A percentile compares a stretch with the other conserved stretches of the same genome.
Conservation (phyloP, 2,329 filamentous ascomycete genomes). For the Fusarium miscanthi region DNA sequence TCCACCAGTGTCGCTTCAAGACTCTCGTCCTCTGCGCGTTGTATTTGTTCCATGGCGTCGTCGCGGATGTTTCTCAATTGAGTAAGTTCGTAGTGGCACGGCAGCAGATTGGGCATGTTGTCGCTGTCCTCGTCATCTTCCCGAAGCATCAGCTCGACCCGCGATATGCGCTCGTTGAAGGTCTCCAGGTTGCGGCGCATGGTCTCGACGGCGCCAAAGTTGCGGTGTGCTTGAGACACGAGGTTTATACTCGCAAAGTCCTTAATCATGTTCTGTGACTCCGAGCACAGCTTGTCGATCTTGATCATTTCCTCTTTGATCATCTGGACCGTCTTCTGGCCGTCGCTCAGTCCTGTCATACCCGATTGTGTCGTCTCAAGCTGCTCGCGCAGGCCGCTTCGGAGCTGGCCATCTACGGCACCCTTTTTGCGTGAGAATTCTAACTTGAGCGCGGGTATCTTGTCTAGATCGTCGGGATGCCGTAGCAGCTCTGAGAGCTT, state of each 20-base stretch:
- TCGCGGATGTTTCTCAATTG: constrained; percentile 93
- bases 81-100: constrained; percentile 91
- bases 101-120: constrained; percentile 90
- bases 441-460: constrained; percentile 87
- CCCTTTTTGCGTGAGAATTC: constrained; percentile 96
- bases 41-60: constrained; percentile 96
- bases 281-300: constrained; percentile 96
- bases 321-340: constrained; percentile 88
- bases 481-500: constrained; percentile 93
- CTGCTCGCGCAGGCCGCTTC: constrained; percentile 88
- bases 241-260: constrained; percentile 95
- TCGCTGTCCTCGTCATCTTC: constrained; percentile 88
- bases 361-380: constrained; percentile 93
- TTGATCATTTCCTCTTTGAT: constrained; percentile 99
- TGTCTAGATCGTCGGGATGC: constrained; percentile 97
- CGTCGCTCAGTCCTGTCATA: constrained; percentile 88
- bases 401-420: constrained; percentile 89
- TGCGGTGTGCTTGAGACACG: constrained; percentile 93
- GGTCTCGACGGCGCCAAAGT: constrained; percentile 92
- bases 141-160: constrained; percentile 80
- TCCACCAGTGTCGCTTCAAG: constrained; percentile 87
- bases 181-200: constrained; percentile 93
- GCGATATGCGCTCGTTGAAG: constrained; percentile 81
- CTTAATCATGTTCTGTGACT: constrained; percentile 96
- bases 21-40: constrained; percentile 76